Percentiles rank a stretch among this genome's conserved stretches.
Conservation (phyloP, 768 basidiomycete species). For the Boletus coccyginus region DNA sequence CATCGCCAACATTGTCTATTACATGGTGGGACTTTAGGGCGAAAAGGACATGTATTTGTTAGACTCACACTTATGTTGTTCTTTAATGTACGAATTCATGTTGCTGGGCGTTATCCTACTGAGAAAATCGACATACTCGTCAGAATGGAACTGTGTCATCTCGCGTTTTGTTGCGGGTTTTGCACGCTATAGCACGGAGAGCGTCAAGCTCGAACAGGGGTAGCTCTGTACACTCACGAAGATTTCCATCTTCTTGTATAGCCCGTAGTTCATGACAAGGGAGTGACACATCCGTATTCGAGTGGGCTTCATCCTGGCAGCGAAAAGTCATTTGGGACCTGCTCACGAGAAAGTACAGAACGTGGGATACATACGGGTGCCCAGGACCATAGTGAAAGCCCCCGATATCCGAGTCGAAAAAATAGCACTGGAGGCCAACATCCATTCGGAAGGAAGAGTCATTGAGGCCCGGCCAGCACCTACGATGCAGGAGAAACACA, state of each 20-base stretch:
- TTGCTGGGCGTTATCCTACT: slow-evolving; percentile 92
- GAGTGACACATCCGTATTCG: slow-evolving; percentile 99
- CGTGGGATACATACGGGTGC: slow-evolving; percentile 65
- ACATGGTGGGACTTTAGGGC: neutral
- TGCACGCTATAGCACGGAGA: slow-evolving; percentile 64
- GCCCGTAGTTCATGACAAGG: slow-evolving; percentile 98
- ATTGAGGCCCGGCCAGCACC: slow-evolving; percentile 5
- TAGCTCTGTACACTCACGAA: slow-evolving; percentile 62
- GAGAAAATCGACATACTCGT: slow-evolving; percentile 98
- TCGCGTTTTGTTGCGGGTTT: slow-evolving; percentile 99
- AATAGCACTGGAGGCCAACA: slow-evolving; percentile 74
- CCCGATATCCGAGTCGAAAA: slow-evolving; percentile 99
- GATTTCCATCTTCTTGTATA: slow-evolving; percentile 99
- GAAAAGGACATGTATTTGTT: neutral
- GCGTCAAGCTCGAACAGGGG: neutral
- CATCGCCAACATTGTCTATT: slow-evolving; percentile 95
- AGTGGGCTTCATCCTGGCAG: slow-evolving; percentile 88
- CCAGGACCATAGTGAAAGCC: slow-evolving; percentile 99
- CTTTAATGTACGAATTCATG: slow-evolving; percentile 90
- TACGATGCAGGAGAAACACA: slow-evolving; percentile 30
- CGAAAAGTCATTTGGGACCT: neutral
- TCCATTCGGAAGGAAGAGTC: neutral
- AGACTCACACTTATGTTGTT: slow-evolving; percentile 88
- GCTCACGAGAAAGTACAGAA: neutral
- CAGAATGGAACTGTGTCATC: slow-evolving; percentile 99